Percentiles rank a stretch among this genome's conserved stretches.
phyloP scores from a whole-genome alignment of 2,329 filamentous ascomycete species.

The Aspergillus arachidicola region DNA sequence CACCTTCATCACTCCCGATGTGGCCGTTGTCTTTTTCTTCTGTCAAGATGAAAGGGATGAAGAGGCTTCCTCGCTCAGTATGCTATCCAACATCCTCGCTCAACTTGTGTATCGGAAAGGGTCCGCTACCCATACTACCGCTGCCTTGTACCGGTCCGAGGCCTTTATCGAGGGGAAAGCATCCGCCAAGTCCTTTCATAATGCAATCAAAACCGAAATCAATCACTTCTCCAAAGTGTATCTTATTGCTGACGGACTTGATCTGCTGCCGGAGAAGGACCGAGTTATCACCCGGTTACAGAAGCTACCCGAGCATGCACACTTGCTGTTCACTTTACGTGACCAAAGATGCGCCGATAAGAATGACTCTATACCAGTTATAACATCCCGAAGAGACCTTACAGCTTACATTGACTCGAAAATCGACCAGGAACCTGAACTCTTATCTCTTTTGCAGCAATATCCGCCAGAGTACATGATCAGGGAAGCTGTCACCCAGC shows the following conservation, averaged over 20 bases:
- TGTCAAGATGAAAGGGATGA: slow-evolving; percentile 29
- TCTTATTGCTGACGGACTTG: slow-evolving; percentile 34
- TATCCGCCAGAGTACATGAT: slow-evolving; percentile 8
- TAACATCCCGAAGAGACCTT: slow-evolving; percentile 22
- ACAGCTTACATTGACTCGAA: slow-evolving; percentile 20
- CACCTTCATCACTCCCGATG: slow-evolving; percentile 32
- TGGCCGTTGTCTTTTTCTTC: slow-evolving; percentile 32
- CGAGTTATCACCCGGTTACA: slow-evolving; percentile 32
- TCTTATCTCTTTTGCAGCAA: too few relatives aligned
- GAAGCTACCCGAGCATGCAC: slow-evolving; percentile 34
- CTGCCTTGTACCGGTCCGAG: slow-evolving; percentile 28
- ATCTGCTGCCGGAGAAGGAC: slow-evolving; percentile 32
- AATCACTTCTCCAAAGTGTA: slow-evolving; percentile 33
- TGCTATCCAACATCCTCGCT: slow-evolving; percentile 31
- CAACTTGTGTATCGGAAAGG: slow-evolving; percentile 35
- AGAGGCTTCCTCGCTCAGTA: slow-evolving; percentile 20
- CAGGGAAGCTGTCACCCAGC: slow-evolving; percentile 17
- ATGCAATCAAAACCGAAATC: slow-evolving; percentile 35
- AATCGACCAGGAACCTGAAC: slow-evolving; percentile 10
- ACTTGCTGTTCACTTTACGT: slow-evolving; percentile 33
- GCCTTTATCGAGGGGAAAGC: slow-evolving; percentile 21
- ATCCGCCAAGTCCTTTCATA: slow-evolving; percentile 33
- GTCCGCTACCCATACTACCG: slow-evolving; percentile 25
- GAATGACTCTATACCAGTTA: slow-evolving; percentile 20
- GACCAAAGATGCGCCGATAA: slow-evolving; percentile 17